These are phyloP conservation scores for Capsella rubella DNA, from an alignment of 441 rosid genomes.

Conservation along the genomic window DNA sequence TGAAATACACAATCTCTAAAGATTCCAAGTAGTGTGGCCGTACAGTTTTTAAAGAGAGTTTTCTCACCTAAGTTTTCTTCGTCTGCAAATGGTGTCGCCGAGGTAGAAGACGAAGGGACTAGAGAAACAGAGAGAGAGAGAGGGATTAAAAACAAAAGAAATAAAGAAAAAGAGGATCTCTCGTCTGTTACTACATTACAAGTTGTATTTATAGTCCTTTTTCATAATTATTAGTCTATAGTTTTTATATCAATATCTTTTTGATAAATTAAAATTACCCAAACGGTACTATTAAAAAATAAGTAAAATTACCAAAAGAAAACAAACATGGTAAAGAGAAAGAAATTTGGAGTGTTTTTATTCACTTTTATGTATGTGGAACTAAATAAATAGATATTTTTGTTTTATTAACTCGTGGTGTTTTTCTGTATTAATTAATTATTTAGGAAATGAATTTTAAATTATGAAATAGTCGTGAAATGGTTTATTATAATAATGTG, in stretches of 20 bases:
- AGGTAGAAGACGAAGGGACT: slow-evolving; percentile 39
- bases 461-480: too few relatives aligned
- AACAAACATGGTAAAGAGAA: too few relatives aligned
- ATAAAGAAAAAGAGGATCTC: neutral
- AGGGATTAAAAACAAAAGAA: neutral
- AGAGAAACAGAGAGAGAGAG: neutral
- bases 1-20: neutral
- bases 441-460: too few relatives aligned
- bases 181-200: slow-evolving; percentile 8
- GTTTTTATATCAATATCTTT: neutral
- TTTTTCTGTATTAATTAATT: too few relatives aligned
- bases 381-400: too few relatives aligned
- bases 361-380: too few relatives aligned
- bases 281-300: too few relatives aligned
- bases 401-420: too few relatives aligned
- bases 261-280: neutral
- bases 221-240: neutral
- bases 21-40: neutral
- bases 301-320: too few relatives aligned
- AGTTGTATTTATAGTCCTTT: slow-evolving; percentile 20
- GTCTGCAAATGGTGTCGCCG: slow-evolving; percentile 25
- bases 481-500: too few relatives aligned
- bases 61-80: neutral
- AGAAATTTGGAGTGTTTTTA: too few relatives aligned
- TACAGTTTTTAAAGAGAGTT: slow-evolving; percentile 19